These are phyloP conservation scores for Macadamia integrifolia DNA, from an alignment of 164 flowering plant species.

Conservation along the genomic window DNA sequence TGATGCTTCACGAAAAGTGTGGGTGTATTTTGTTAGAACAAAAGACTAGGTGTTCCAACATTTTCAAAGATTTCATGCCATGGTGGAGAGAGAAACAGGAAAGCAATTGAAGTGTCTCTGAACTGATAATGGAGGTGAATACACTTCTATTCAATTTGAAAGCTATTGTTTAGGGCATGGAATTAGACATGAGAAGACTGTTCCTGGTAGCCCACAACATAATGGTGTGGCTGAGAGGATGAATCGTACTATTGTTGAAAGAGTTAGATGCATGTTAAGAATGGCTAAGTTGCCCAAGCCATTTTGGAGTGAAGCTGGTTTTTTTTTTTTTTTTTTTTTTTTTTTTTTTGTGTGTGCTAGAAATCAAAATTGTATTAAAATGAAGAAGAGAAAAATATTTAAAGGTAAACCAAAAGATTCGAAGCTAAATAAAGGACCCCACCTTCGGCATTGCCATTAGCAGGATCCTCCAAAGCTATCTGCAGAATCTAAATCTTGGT, in stretches of 20 bases:
- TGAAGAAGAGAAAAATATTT: too few species aligned
- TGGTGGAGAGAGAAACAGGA: slow-evolving; percentile 13
- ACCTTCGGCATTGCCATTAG: neutral
- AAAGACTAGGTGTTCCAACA: neutral
- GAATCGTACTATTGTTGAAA: slow-evolving; percentile 12
- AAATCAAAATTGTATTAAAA: too few species aligned
- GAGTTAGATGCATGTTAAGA: too few species aligned
- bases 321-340: too few species aligned
- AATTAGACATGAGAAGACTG: slow-evolving; percentile 9
- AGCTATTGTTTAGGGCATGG: neutral
- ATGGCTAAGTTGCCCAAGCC: too few species aligned
- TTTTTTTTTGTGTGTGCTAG: too few species aligned
- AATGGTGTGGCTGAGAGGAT: slow-evolving; percentile 7
- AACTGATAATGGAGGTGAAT: too few species aligned
- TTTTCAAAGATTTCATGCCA: neutral
- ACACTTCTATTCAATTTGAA: too few species aligned
- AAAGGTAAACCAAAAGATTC: too few species aligned
- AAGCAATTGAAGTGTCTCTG: slow-evolving; percentile 3
- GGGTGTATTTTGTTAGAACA: neutral
- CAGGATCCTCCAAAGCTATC: too few species aligned
- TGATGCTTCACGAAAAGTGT: neutral
- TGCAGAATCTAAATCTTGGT: too few species aligned
- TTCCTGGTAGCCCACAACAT: slow-evolving; percentile 1
- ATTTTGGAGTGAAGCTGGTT: too few species aligned
- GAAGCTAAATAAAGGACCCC: slow-evolving; percentile 5